Evolutionary conservation across 2,329 filamentous ascomycete species (phyloP), one percentile per base, ranked within the genome.

Genomic region (Chrysoporthe austroafricana): DNA sequence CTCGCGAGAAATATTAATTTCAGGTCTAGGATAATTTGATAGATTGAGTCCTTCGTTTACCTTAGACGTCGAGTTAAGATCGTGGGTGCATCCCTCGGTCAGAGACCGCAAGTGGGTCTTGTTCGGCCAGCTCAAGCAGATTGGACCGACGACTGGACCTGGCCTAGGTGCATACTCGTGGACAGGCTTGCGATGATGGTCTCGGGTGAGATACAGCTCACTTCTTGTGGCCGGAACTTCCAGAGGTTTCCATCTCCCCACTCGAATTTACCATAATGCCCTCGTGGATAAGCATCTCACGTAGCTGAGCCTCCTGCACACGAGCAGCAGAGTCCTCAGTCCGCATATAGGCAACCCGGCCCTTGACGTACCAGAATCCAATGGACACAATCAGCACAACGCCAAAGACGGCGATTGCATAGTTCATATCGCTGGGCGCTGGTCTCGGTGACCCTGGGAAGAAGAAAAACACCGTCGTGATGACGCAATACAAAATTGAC

Each of bases 401-500:
- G 1, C 83, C 85, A 71, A 87, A 86, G 0, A 86, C 84, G 0
- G 82, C 85, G 71, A 86, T 86, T 6, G 85, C 85, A 72, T 82
- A 87, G 73, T 87, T 87, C 85, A 86, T 86, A 68, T 86, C 83
- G n/a, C 76, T 75, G 0, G 77, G 73, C 0, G 79, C 70, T 0
- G 85, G 84, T 67, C 80, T 80, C 0, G 84, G 85, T 0, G 66
- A 68, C 0, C 75, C 74, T 0, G 84, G 84, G 71, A 86, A 86
- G 73, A 86, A 83, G 79, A 86, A 86, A 74, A 86, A 86, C 36
- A 86, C 78, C 0, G 83, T 84, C 1, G 84, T 86, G 64, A 86
- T 73, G 62, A 74, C 74, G 72, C 84, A 86, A 74, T 86, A 86
- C 13, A 85, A 71, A 43, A 86, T 75, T 3, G 83, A 84, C 44